Evolutionary conservation across 108 stramenopile species (phyloP).

Genomic region (Epithemia pelagica): DNA sequence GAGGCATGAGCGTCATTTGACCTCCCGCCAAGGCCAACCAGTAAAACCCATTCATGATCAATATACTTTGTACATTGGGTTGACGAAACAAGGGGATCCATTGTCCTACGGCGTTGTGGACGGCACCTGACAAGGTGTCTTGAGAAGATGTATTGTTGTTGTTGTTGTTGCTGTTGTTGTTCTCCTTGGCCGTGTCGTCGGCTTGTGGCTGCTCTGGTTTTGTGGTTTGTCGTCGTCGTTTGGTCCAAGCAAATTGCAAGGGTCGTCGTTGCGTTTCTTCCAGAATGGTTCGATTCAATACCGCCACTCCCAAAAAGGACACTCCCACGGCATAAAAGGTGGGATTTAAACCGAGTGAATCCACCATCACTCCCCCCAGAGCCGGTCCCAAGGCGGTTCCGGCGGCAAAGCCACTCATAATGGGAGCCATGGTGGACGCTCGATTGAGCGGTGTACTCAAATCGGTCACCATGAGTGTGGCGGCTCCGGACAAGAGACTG

Average conservation of each 20-base stretch:
- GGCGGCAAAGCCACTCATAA: conserved; percentile 77
- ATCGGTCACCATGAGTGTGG: conserved; percentile 75
- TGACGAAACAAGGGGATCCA: conserved; percentile 55
- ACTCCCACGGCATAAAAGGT: conserved; percentile 69
- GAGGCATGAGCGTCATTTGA: conserved; percentile 82
- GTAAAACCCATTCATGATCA: conserved; percentile 82
- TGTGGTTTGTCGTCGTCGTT: neutral
- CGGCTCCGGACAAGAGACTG: conserved; percentile 60
- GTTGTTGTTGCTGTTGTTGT: conserved; percentile 18
- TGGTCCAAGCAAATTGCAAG: conserved; percentile 40
- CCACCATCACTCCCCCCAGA: conserved; percentile 69
- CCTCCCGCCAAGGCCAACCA: conserved; percentile 71
- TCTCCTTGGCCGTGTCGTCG: neutral
- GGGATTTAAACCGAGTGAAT: conserved; percentile 54
- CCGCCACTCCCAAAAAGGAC: conserved; percentile 50
- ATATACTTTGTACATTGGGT: conserved; percentile 46
- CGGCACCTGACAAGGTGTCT: neutral
- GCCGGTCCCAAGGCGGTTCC: conserved; percentile 87
- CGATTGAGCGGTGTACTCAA: conserved; percentile 76
- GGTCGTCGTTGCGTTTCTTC: conserved; percentile 45
- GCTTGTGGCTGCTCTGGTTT: conserved; percentile 9
- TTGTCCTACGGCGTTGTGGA: conserved; percentile 52
- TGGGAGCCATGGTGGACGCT: conserved; percentile 71
- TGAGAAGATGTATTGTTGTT: conserved; percentile 9
- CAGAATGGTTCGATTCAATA: conserved; percentile 51